Evolutionary conservation across 1,284 basidiomycete species (phyloP).

Genomic region (Hymenochaete sp.): DNA sequence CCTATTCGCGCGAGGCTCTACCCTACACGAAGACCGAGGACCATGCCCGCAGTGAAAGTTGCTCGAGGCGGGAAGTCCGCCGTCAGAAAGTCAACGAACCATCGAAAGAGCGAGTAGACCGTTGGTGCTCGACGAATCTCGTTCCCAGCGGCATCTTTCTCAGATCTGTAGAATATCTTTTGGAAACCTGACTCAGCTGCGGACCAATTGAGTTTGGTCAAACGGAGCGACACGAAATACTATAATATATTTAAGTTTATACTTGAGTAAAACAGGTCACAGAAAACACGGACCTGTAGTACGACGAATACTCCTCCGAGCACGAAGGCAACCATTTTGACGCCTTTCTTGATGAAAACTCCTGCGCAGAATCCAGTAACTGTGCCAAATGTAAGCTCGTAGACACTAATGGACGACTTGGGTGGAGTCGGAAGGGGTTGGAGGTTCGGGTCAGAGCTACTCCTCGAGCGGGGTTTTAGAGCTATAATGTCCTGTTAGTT

Average conservation of each 20-base stretch:
- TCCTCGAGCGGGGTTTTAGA: conserved; percentile 4
- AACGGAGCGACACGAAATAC: conserved; percentile 67
- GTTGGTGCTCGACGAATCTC: conserved; percentile 53
- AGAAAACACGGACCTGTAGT: conserved; percentile 53
- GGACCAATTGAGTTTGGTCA: conserved; percentile 78
- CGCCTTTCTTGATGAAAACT: conserved; percentile 91
- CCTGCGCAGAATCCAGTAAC: conserved; percentile 84
- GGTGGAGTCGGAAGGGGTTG: conserved; percentile 44
- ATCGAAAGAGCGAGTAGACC: conserved; percentile 56
- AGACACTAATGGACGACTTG: conserved; percentile 63
- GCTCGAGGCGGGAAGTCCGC: conserved; percentile 87
- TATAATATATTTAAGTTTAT: conserved; percentile 26
- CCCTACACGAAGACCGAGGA: conserved; percentile 59
- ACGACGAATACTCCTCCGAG: conserved; percentile 82
- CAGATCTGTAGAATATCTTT: conserved; percentile 56
- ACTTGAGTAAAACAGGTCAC: neutral
- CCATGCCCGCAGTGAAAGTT: conserved; percentile 65
- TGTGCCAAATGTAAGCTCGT: conserved; percentile 83
- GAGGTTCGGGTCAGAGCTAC: neutral
- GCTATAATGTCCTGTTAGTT: neutral
- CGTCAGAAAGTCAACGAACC: conserved; percentile 79
- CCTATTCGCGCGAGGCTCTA: conserved; percentile 22
- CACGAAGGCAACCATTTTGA: conserved; percentile 73
- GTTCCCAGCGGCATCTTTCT: conserved; percentile 53
- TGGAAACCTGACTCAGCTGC: conserved; percentile 35